Evolutionary conservation across 129 eudicot species (phyloP).

Genomic region (Chrysanthemum makinoi): DNA sequence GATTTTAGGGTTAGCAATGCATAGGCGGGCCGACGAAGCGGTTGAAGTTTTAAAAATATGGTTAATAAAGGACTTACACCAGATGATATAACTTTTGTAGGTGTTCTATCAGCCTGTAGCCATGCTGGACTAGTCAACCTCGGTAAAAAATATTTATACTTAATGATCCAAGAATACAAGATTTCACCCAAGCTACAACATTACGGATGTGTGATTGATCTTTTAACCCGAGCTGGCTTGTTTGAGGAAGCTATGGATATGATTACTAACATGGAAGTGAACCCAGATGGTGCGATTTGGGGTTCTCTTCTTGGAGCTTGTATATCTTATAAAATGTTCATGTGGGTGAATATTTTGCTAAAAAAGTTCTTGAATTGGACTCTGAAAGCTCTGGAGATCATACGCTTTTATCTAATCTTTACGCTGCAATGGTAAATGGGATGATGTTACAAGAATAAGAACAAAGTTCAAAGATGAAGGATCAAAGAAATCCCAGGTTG

Average conservation of each 20-base stretch:
- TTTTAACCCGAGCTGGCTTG: constrained; percentile 32
- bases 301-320: constrained; percentile 56
- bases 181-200: constrained; percentile 36
- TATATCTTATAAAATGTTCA: constrained; percentile 25
- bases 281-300: constrained; percentile 48
- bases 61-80: too few species aligned
- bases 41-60: too few species aligned
- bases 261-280: constrained; percentile 36
- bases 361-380: constrained; percentile 31
- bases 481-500: constrained; percentile 24
- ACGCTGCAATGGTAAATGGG: constrained; percentile 50
- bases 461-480: constrained; percentile 36
- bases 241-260: constrained; percentile 35
- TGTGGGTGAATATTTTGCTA: constrained; percentile 36
- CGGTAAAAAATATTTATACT: constrained; percentile 34
- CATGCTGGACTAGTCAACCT: constrained; percentile 21
- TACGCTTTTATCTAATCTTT: constrained; percentile 37
- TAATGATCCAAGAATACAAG: constrained; percentile 24
- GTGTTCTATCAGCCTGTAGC: too few species aligned
- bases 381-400: constrained; percentile 42
- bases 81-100: too few species aligned
- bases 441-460: constrained; percentile 41
- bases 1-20: constrained; percentile 47
- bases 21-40: too few species aligned
- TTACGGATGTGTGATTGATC: constrained; percentile 44